phyloP scores from a whole-genome alignment of 139 green algal species.

The Chlorella sp. region DNA sequence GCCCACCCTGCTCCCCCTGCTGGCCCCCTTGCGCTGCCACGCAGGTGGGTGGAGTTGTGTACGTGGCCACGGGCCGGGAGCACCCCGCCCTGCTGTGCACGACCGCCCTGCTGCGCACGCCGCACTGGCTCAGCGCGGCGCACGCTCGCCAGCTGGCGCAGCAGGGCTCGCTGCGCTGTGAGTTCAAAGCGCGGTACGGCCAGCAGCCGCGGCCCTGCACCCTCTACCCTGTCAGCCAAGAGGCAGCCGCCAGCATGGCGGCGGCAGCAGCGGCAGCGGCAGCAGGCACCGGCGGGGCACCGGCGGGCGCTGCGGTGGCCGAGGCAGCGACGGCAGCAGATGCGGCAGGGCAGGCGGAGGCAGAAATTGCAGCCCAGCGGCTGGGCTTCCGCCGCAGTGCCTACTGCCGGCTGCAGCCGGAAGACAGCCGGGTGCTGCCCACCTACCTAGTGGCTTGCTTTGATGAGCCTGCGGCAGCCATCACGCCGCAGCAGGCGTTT shows the following conservation, averaged over 20 bases:
- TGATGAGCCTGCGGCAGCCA: conserved; percentile 45
- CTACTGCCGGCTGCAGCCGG: conserved; percentile 25
- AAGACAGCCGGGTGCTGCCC: conserved; percentile 2
- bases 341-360: background rate
- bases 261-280: background rate
- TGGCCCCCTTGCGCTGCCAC: background rate
- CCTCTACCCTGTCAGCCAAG: background rate
- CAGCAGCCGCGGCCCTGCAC: conserved; percentile 44
- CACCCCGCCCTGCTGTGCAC: conserved; percentile 68
- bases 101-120: conserved; percentile 46
- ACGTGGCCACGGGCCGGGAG: conserved; percentile 60
- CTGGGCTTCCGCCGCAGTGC: conserved; percentile 15
- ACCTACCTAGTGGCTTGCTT: conserved; percentile 55
- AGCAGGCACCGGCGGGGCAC: background rate
- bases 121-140: conserved; percentile 64
- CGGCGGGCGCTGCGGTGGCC: background rate
- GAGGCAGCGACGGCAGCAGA: background rate
- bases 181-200: conserved; percentile 68
- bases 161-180: conserved; percentile 22
- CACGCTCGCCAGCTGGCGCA: conserved; percentile 9
- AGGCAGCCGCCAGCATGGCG: conserved; percentile 1
- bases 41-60: conserved; percentile 39
- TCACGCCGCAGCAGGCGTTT: conserved; percentile 77
- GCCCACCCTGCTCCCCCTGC: too few species aligned
- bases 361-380: background rate